A percentile compares a stretch with the other conserved stretches of the same genome.
phyloP scores from a whole-genome alignment of 768 basidiomycete genomes.

The Tephrocybe rancida region DNA sequence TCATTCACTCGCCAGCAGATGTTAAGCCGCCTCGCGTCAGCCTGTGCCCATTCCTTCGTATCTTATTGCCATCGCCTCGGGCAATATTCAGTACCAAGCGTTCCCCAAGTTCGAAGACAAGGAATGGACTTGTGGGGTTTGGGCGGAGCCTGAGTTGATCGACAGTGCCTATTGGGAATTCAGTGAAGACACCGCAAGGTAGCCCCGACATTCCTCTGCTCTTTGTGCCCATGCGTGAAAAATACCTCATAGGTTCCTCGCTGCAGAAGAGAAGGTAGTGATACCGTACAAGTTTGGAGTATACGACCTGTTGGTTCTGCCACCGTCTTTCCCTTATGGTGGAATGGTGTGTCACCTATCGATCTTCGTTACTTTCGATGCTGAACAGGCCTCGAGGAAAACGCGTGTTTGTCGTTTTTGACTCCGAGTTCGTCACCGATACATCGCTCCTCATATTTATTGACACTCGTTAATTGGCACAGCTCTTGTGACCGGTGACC shows the following conservation, averaged over 20 bases:
- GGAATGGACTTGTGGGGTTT: conserved; percentile 83
- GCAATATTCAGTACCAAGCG: conserved; percentile 74
- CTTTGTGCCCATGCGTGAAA: neutral
- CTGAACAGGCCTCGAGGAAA: conserved; percentile 64
- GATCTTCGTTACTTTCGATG: neutral
- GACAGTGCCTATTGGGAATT: conserved; percentile 87
- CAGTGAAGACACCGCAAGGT: conserved; percentile 82
- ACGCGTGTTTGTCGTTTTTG: conserved; percentile 84
- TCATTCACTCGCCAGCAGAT: neutral
- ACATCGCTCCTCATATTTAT: neutral
- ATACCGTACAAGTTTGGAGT: conserved; percentile 82
- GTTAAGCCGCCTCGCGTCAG: conserved; percentile 39
- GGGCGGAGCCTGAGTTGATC: conserved; percentile 88
- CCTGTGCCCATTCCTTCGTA: conserved; percentile 87
- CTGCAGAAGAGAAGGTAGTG: conserved; percentile 74
- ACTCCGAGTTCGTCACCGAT: conserved; percentile 73
- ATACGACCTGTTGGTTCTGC: conserved; percentile 88
- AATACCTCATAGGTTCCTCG: conserved; percentile 59
- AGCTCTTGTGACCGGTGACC: conserved; percentile 88
- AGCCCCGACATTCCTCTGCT: neutral
- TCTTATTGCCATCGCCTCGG: conserved; percentile 88
- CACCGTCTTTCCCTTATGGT: conserved; percentile 92
- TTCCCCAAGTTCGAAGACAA: conserved; percentile 64
- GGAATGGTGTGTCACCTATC: conserved; percentile 62
- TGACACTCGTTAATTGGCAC: neutral